Conservation (phyloP, 2,329 filamentous ascomycete genomes). For the Rasamsonia emersonii region DNA sequence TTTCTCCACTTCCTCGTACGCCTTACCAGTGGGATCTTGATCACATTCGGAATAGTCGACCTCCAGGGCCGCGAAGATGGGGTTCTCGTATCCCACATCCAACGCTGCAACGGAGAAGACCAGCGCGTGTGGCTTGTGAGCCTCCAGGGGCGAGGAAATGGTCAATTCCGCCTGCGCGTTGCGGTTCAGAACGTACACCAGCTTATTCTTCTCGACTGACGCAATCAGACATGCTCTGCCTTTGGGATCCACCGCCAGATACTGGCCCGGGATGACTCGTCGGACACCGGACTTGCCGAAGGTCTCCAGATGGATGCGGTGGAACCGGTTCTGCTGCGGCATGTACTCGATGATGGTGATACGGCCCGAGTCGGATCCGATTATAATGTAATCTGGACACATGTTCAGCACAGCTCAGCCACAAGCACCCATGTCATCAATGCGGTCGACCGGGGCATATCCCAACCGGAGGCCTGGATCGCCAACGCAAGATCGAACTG, state of each 20-base stretch:
- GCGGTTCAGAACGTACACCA: conserved; percentile 95
- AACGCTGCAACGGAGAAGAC: conserved; percentile 81
- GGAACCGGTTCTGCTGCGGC: conserved; percentile 76
- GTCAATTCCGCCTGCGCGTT: conserved; percentile 91
- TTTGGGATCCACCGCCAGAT: conserved; percentile 90
- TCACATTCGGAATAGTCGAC: conserved; percentile 88
- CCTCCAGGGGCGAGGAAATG: conserved; percentile 94
- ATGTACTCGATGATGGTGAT: conserved; percentile 92
- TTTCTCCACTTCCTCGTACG: conserved; percentile 74
- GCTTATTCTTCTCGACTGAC: conserved; percentile 96
- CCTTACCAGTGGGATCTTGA: conserved; percentile 78
- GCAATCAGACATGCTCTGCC: conserved; percentile 91
- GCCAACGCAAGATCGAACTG: conserved; percentile 37
- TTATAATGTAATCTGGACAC: conserved; percentile 79
- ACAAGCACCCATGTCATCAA: conserved; percentile 21
- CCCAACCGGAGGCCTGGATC: conserved; percentile 21
- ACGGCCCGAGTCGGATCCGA: conserved; percentile 90
- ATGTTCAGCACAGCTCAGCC: conserved; percentile 35
- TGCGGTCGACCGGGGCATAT: conserved; percentile 27
- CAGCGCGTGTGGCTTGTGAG: conserved; percentile 83
- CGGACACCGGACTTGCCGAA: conserved; percentile 96
- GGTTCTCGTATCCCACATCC: conserved; percentile 95
- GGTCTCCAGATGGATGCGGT: conserved; percentile 86
- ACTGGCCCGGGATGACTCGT: conserved; percentile 89
- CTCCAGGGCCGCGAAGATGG: conserved; percentile 90